These are phyloP conservation scores for Metschnikowia noctiluminum DNA, from an alignment of 805 yeast genomes.

Conservation along the genomic window DNA sequence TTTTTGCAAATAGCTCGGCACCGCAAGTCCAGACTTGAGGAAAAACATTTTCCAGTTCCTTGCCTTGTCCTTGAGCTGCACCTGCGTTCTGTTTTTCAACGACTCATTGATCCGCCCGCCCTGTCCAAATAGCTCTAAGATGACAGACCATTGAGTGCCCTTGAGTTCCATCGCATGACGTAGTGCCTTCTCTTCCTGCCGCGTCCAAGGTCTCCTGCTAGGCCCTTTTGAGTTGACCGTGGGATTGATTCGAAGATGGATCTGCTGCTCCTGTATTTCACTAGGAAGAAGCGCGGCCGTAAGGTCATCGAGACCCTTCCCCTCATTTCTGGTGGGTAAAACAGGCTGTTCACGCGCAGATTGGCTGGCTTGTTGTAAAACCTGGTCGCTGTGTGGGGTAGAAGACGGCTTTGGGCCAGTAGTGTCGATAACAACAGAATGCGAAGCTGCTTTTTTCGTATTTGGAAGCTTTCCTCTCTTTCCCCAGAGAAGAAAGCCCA, in stretches of 20 bases:
- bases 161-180: conserved; percentile 72
- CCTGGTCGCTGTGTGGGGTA: conserved; percentile 19
- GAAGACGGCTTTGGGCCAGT: background rate
- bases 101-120: conserved; percentile 86
- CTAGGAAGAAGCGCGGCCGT: conserved; percentile 38
- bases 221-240: conserved; percentile 25
- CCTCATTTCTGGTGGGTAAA: background rate
- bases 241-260: conserved; percentile 37
- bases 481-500: conserved; percentile 73
- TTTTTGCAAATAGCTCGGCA: conserved; percentile 74
- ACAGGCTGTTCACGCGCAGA: background rate
- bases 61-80: conserved; percentile 94
- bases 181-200: conserved; percentile 83
- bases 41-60: conserved; percentile 91
- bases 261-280: conserved; percentile 42
- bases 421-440: background rate
- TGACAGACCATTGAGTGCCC: conserved; percentile 95
- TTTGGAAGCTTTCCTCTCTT: conserved; percentile 32
- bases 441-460: too few relatives aligned
- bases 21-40: conserved; percentile 66
- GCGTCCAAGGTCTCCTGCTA: conserved; percentile 74
- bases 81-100: conserved; percentile 82
- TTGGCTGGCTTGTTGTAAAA: conserved; percentile 7
- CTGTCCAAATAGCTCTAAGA: conserved; percentile 85
- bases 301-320: conserved; percentile 25